Conservation (phyloP, 495 filamentous ascomycete genomes). For the Schizothecium vesticola region DNA sequence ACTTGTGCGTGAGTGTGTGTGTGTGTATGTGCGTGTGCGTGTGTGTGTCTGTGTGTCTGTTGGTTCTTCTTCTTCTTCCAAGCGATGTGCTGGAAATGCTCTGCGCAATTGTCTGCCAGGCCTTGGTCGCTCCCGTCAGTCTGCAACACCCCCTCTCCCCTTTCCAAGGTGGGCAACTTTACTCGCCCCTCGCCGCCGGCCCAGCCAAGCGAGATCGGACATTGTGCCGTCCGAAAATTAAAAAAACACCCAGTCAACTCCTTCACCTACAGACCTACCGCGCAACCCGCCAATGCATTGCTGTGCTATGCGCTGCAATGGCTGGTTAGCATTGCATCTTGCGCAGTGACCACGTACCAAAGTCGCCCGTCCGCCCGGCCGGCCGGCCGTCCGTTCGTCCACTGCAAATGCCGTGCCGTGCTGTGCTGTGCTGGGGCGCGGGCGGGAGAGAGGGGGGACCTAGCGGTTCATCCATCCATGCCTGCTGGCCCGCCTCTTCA, state of each 20-base stretch:
- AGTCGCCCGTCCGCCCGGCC: too few species aligned
- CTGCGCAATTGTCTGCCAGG: background rate
- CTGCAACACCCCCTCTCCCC: background rate
- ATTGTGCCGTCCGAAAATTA: background rate
- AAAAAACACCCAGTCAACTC: background rate
- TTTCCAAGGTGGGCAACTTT: background rate
- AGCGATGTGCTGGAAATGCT: background rate
- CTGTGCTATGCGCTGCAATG: background rate
- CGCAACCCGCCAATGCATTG: background rate
- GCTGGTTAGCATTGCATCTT: background rate
- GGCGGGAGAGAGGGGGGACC: background rate
- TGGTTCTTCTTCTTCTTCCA: background rate
- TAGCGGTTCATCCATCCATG: background rate
- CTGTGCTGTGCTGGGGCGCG: background rate
- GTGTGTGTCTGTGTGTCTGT: too few species aligned
- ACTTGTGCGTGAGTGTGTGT: too few species aligned
- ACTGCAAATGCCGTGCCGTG: background rate
- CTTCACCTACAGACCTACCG: background rate
- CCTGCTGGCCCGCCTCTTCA: too few species aligned
- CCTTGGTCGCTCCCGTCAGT: background rate
- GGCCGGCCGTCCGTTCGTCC: background rate
- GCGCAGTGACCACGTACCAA: background rate
- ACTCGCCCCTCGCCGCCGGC: background rate
- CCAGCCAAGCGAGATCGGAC: background rate
- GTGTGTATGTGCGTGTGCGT: too few species aligned